phyloP scores from a whole-genome alignment of 2,329 filamentous ascomycete genomes.

The Leptographium procerum region DNA sequence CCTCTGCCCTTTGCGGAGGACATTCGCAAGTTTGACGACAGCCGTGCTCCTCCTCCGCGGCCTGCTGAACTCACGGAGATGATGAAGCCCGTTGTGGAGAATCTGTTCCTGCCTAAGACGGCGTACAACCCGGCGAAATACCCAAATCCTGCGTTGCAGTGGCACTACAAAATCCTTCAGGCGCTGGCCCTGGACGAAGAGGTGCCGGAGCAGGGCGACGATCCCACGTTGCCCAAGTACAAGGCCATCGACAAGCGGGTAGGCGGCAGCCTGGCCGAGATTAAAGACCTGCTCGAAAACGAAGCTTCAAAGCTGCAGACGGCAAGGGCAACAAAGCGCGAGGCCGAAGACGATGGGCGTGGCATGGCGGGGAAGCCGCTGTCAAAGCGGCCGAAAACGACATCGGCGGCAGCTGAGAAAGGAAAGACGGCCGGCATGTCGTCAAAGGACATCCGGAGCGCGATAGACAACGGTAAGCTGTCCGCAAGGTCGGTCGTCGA shows the following conservation, averaged over 20 bases:
- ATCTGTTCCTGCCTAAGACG: conserved; percentile 77
- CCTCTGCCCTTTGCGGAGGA: conserved; percentile 86
- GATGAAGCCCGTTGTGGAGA: conserved; percentile 75
- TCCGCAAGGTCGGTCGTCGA: conserved; percentile 43
- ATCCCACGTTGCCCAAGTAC: conserved; percentile 75
- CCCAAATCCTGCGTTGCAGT: conserved; percentile 85
- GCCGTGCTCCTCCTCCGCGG: conserved; percentile 35
- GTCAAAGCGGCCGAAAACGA: conserved; percentile 40
- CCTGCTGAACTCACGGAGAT: conserved; percentile 64
- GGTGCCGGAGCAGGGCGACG: conserved; percentile 58
- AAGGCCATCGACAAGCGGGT: conserved; percentile 83
- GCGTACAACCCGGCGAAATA: conserved; percentile 78
- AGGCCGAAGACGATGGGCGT: conserved; percentile 33
- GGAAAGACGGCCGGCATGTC: conserved; percentile 24
- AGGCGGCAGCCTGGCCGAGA: conserved; percentile 66
- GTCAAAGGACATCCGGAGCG: conserved; percentile 35
- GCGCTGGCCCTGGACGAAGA: conserved; percentile 87
- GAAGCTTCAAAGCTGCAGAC: conserved; percentile 30
- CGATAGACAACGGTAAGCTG: conserved; percentile 33
- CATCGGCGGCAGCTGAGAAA: conserved; percentile 21
- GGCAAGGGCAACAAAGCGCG: conserved; percentile 38
- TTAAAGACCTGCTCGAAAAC: conserved; percentile 57
- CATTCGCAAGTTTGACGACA: conserved; percentile 62
- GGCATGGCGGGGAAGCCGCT: conserved; percentile 24
- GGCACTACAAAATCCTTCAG: conserved; percentile 94